A percentile compares a stretch with the other conserved stretches of the same genome.
Evolutionary conservation across 2,329 filamentous ascomycete species (phyloP).

Genomic region (Fusarium foetens): DNA sequence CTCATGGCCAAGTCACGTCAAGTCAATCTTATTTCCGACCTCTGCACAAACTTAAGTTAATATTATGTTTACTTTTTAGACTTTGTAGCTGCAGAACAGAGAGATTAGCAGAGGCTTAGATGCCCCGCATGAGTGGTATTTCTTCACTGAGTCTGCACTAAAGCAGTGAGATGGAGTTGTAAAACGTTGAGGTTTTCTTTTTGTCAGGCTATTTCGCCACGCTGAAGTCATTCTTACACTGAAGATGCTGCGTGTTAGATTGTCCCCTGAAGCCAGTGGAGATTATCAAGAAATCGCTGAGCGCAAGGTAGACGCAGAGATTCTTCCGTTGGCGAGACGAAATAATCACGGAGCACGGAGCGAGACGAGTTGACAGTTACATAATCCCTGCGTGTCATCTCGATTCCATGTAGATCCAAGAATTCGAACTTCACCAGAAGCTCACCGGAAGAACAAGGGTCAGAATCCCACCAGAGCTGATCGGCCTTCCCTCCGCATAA

Average conservation of each 20-base stretch:
- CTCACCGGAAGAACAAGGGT: constrained; percentile 30
- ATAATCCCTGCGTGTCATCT: constrained; percentile 37
- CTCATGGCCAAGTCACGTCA: not conserved
- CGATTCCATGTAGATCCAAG: constrained; percentile 35
- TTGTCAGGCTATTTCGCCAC: constrained; percentile 3
- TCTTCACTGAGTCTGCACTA: constrained; percentile 1
- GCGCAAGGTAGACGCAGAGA: constrained; percentile 14
- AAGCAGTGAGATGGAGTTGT: constrained; percentile 7
- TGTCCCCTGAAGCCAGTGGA: constrained; percentile 12
- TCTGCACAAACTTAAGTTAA: not conserved
- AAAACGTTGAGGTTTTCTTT: not conserved
- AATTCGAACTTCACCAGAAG: constrained; percentile 33
- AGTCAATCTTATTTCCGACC: constrained; percentile 12
- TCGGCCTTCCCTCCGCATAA: constrained; percentile 25
- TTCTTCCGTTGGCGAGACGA: constrained; percentile 19
- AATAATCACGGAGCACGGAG: constrained; percentile 32
- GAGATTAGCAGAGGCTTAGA: constrained; percentile 1
- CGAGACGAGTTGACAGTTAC: constrained; percentile 32
- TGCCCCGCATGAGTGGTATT: constrained; percentile 16
- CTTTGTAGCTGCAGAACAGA: constrained; percentile 8
- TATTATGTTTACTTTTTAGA: constrained; percentile 15
- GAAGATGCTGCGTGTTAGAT: not conserved
- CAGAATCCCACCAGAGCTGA: constrained; percentile 21
- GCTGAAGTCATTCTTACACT: constrained; percentile 5
- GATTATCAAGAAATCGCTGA: constrained; percentile 25